Evolutionary conservation across 2,329 filamentous ascomycete species (phyloP).

Genomic region (Arthroderma sp.): DNA sequence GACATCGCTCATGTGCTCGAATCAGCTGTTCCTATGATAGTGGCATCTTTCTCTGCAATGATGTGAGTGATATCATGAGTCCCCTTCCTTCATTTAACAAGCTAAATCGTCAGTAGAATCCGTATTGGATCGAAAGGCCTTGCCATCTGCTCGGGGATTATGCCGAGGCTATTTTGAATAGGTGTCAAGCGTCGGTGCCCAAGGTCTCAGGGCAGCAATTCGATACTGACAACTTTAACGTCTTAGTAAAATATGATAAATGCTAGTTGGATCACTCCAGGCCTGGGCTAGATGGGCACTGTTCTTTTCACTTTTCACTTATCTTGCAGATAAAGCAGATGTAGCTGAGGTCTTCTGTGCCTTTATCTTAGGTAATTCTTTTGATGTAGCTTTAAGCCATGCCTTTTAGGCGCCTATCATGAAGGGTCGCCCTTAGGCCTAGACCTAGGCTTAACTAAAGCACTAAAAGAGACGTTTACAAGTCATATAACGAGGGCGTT

Average conservation of each 20-base stretch:
- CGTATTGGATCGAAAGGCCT: background rate
- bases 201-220: background rate
- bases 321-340: too few relatives aligned
- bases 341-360: too few relatives aligned
- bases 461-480: too few relatives aligned
- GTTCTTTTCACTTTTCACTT: background rate
- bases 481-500: too few relatives aligned
- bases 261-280: background rate
- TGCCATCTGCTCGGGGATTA: background rate
- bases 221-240: background rate
- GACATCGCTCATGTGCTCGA: background rate
- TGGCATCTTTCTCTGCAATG: slow-evolving; percentile 1
- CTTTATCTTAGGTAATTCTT: too few relatives aligned
- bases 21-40: slow-evolving; percentile 1
- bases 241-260: background rate
- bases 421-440: too few relatives aligned
- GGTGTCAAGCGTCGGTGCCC: background rate
- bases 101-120: background rate
- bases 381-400: too few relatives aligned
- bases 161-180: background rate
- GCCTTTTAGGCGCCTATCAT: too few relatives aligned
- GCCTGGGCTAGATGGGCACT: background rate
- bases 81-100: background rate
- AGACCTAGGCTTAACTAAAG: too few relatives aligned
- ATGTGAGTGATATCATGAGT: background rate